Base-by-base conservation (phyloP, 352 stramenopile species). In the Globisporangium orthogonon region DNA sequence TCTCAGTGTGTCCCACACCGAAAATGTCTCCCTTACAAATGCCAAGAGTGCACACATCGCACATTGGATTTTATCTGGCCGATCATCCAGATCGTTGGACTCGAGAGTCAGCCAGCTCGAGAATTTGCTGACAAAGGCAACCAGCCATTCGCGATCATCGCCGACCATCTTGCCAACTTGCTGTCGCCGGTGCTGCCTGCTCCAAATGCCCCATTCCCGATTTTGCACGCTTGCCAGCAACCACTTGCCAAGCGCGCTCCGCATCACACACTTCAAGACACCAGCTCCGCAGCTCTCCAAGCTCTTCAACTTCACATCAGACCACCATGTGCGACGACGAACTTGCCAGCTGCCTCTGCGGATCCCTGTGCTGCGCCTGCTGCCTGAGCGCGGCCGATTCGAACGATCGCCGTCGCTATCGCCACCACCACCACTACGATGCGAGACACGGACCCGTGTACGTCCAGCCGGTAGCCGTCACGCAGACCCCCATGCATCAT, bases 381-480 rank as follows among this genome's bases (percentile, higher is more conserved):
- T 66, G 60, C 33, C 18, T 54, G 29, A 49, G 60, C 15, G 64
- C 23, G n/a, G 50, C 44, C 41, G 52, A 66, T 11, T 43, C 56
- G n/a, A 56, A 67, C 30, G 37, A 54, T n/a, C 62, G 58, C 33
- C 58, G 47, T 13, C 60, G 60, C 23, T 52, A 29, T 10, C 41
- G 48, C 35, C 55, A 37, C 30, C 52, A 65, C 1, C 53, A 28
- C 23, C 40, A 35, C 44, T 5, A 52, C 30, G 13, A 62, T 14
- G 56, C 52, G 4, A 51, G 49, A 6, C 67, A 56, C 17, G 58
- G 50, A 40, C 61, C 67, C 23, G 60, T 76, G 39, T 76, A 76
- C 39, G 69, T 78, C 39, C 64, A 76, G 39, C 69, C 69, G 6
- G 69, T 78, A 2, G 57, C 66, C 18, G 67, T 78, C 33, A 60